phyloP scores from a whole-genome alignment of 495 filamentous ascomycete genomes.

The Astrothelium subdiscretum region DNA sequence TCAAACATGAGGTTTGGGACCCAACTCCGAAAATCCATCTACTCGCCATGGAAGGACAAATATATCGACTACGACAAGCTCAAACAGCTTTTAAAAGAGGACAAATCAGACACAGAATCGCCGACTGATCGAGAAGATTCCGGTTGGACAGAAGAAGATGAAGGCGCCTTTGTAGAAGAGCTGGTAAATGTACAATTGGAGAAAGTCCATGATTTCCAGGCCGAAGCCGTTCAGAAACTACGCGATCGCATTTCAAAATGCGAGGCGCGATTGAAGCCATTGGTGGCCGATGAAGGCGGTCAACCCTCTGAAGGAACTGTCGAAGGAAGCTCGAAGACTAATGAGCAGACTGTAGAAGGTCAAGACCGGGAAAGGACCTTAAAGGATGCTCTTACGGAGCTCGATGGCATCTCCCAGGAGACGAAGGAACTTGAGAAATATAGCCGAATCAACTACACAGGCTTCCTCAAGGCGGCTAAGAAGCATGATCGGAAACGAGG shows the following conservation, averaged over 20 bases:
- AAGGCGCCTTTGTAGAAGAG: slow-evolving; percentile 87
- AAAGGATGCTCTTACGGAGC: slow-evolving; percentile 59
- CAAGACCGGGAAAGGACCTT: slow-evolving; percentile 37
- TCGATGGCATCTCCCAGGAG: slow-evolving; percentile 80
- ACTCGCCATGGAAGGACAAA: slow-evolving; percentile 79
- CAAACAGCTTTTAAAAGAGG: slow-evolving; percentile 76
- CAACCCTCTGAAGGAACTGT: slow-evolving; percentile 42
- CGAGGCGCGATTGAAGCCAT: slow-evolving; percentile 46
- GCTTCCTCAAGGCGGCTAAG: slow-evolving; percentile 94
- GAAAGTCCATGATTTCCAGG: slow-evolving; percentile 87
- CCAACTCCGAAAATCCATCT: slow-evolving; percentile 66
- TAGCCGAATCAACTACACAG: slow-evolving; percentile 92
- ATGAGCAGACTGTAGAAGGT: slow-evolving; percentile 21
- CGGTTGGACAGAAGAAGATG: slow-evolving; percentile 90
- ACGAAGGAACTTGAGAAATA: slow-evolving; percentile 90
- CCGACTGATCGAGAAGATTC: slow-evolving; percentile 33
- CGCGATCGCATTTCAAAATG: slow-evolving; percentile 51
- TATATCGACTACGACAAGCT: slow-evolving; percentile 95
- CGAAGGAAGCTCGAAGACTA: slow-evolving; percentile 24
- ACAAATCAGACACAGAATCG: slow-evolving; percentile 43
- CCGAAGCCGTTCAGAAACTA: slow-evolving; percentile 57
- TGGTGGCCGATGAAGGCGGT: slow-evolving; percentile 37
- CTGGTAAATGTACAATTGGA: slow-evolving; percentile 87
- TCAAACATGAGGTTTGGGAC: slow-evolving; percentile 76
- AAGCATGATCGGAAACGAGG: slow-evolving; percentile 93